Evolutionary conservation across 305 asterid species (phyloP), one percentile per base, ranked within the genome.

Genomic region (Fraxinus floribunda): DNA sequence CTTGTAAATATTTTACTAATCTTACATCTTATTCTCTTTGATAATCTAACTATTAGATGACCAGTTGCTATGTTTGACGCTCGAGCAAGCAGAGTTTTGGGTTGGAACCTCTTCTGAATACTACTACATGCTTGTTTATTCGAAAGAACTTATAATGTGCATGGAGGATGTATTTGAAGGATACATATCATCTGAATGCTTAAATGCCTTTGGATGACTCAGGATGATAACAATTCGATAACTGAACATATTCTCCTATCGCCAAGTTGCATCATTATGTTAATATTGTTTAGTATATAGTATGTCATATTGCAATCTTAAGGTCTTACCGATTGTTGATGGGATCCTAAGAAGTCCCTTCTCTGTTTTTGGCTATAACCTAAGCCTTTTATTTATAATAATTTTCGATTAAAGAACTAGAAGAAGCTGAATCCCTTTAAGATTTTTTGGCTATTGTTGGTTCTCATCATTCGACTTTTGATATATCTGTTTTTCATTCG

Each of bases 291-390:
- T 4, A 20, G 7, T 7, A 55, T 18, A 30, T 30, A 30, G 34
- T 30, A 30, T 30, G 52, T 76, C 71, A 49, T 49, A 49, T 52
- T 32, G 76, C 76, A 29, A 77, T 38, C 46, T 77, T 49, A 39
- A 29, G 29, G 60, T 26, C 26, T 55, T 55, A 55, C 22, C 10
- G 66, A 55, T n/a, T 77, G 71, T 68, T 39, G 77, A 24, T 9
- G 46, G 16, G 38, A n/a, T 8, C 82, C 35, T 18, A 39, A 7
- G 76, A 66, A 29, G 26, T 26, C 68, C 34, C 70, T 79, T 55
- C 66, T 70, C n/a, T 79, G 66, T 44, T 62, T 62, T 62, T 70
- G 20, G 71, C 77, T 68, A n/a, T 79, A 79, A 79, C 81, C 80
- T 79, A 78, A 76, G 57, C 70, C 62, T 81, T 46, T 10, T 79